phyloP scores from a whole-genome alignment of 768 basidiomycete species.

The Phylloporus arenicola region DNA sequence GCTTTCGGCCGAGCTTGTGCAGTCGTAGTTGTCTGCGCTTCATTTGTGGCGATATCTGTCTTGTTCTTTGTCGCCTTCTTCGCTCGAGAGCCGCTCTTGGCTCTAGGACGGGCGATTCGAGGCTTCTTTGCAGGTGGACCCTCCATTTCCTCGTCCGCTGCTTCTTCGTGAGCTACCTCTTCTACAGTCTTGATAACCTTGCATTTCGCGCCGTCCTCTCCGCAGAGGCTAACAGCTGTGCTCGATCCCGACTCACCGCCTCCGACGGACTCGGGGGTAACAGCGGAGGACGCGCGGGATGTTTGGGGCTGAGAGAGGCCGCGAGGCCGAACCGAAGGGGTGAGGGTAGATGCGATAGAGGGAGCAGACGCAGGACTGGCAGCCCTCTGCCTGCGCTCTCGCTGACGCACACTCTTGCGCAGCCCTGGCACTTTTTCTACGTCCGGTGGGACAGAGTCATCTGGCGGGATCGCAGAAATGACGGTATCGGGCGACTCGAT shows the following conservation, averaged over 20 bases:
- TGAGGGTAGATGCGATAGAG: conserved; percentile 28
- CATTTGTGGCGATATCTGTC: conserved; percentile 7
- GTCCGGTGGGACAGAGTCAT: conserved; percentile 12
- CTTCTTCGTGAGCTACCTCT: conserved; percentile 10
- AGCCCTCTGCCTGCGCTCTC: conserved; percentile 22
- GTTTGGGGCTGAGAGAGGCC: conserved; percentile 20
- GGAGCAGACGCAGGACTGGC: conserved; percentile 18
- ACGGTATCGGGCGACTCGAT: conserved; percentile 15
- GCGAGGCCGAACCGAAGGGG: conserved; percentile 20
- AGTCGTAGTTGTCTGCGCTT: conserved; percentile 14
- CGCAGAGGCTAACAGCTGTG: conserved; percentile 30
- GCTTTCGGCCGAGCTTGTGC: conserved; percentile 29
- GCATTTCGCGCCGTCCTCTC: conserved; percentile 21
- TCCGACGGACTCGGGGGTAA: conserved; percentile 23
- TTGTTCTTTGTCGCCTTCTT: conserved; percentile 14
- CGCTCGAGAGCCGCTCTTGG: conserved; percentile 21
- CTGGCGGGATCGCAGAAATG: conserved; percentile 1
- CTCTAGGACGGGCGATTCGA: conserved; percentile 17
- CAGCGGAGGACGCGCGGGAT: conserved; percentile 21
- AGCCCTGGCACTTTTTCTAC: conserved; percentile 18
- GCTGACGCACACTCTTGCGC: conserved; percentile 30
- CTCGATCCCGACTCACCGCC: conserved; percentile 29
- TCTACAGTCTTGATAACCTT: conserved; percentile 15
- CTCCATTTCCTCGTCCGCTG: conserved; percentile 12
- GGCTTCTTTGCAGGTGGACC: conserved; percentile 15